Evolutionary conservation across 1,284 basidiomycete species (phyloP).

Genomic region (Caloboletus firmus): DNA sequence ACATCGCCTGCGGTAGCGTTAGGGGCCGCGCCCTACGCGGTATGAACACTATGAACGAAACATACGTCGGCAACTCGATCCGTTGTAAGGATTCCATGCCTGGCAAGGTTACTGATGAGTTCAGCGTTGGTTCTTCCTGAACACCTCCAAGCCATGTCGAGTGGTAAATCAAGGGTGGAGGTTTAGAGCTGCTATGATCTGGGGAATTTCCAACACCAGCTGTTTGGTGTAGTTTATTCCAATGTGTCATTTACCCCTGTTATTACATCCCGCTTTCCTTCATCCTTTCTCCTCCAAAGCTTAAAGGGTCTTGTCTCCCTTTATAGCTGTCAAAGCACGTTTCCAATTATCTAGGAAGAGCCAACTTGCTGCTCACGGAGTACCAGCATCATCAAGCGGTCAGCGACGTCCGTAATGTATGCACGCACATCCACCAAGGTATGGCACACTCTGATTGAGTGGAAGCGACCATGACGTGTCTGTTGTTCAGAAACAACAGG

Average conservation of each 20-base stretch:
- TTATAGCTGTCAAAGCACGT: background rate
- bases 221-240: constrained; percentile 19
- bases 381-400: background rate
- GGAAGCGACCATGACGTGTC: background rate
- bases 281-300: too few species aligned
- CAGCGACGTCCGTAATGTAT: constrained; percentile 23
- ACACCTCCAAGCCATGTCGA: constrained; percentile 79
- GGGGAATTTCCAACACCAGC: too few species aligned
- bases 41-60: background rate
- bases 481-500: constrained; percentile 53
- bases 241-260: constrained; percentile 8
- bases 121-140: constrained; percentile 68
- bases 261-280: background rate
- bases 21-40: background rate
- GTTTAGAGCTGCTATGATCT: too few species aligned
- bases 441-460: background rate
- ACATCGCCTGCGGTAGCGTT: constrained; percentile 58
- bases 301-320: background rate
- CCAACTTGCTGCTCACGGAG: background rate
- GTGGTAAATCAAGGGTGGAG: background rate
- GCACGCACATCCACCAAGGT: constrained; percentile 35
- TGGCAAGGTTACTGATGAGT: constrained; percentile 68
- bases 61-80: constrained; percentile 50
- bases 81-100: constrained; percentile 54
- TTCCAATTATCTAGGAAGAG: background rate